Conservation (phyloP, 306 rosid genomes). For the Casuarina cunninghamiana region DNA sequence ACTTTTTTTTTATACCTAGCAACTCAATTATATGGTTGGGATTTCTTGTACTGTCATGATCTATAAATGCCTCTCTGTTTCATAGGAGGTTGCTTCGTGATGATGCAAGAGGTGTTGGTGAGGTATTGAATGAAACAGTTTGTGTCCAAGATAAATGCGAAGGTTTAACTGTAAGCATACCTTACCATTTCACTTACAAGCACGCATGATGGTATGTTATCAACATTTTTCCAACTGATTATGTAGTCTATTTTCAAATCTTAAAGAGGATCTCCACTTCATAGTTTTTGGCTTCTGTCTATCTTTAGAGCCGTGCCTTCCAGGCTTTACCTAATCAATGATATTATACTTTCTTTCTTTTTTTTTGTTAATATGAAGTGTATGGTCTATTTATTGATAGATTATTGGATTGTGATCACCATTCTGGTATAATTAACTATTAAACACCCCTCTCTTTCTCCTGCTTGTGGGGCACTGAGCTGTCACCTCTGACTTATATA, state of each 20-base stretch:
- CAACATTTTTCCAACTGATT: not conserved
- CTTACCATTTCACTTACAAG: not conserved
- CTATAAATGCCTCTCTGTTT: conserved; percentile 17
- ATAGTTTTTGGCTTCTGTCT: not conserved
- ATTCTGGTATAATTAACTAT: not conserved
- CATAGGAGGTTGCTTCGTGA: conserved; percentile 77
- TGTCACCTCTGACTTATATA: conserved; percentile 19
- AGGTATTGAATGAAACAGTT: conserved; percentile 84
- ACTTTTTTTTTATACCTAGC: not conserved
- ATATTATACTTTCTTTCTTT: not conserved
- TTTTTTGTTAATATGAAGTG: not conserved
- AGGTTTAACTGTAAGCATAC: conserved; percentile 74
- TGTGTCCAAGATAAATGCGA: conserved; percentile 59
- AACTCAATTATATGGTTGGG: not conserved
- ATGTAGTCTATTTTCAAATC: not conserved
- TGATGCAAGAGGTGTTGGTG: conserved; percentile 86
- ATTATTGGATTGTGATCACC: not conserved
- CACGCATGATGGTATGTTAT: not conserved
- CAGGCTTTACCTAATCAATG: not conserved
- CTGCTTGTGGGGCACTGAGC: not conserved
- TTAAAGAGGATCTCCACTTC: not conserved
- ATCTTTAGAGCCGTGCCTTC: not conserved
- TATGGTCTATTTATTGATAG: not conserved
- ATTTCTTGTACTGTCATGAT: conserved; percentile 9
- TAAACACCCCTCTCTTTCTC: not conserved